Conservation (phyloP, 2,329 filamentous ascomycete genomes). For the Pyrenochaeta sp. region DNA sequence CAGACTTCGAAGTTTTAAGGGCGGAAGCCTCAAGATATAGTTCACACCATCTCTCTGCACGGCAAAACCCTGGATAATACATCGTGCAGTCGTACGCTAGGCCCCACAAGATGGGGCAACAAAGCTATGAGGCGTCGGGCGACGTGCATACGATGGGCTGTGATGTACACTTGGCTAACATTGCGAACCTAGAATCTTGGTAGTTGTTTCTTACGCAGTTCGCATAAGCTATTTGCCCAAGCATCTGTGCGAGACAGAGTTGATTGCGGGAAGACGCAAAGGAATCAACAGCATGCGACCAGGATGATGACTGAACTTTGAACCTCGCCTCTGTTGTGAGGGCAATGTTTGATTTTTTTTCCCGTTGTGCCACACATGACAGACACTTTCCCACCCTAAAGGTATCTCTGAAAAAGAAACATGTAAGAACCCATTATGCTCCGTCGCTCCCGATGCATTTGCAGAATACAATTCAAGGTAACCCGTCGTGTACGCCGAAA, state of each 20-base stretch:
- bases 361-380: slow-evolving; percentile 2
- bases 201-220: too few relatives aligned
- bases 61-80: too few relatives aligned
- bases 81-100: too few relatives aligned
- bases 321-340: background rate
- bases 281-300: background rate
- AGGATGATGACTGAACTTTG: background rate
- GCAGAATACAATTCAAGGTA: slow-evolving; percentile 10
- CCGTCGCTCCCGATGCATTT: slow-evolving; percentile 17
- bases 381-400: background rate
- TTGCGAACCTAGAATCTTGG: too few relatives aligned
- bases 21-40: background rate
- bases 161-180: too few relatives aligned
- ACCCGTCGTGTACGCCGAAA: slow-evolving; percentile 9
- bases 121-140: too few relatives aligned
- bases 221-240: too few relatives aligned
- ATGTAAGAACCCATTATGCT: slow-evolving; percentile 16
- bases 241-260: too few relatives aligned
- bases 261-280: background rate
- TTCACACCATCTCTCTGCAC: too few relatives aligned
- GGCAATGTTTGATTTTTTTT: slow-evolving; percentile 11
- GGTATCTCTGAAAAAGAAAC: slow-evolving; percentile 4
- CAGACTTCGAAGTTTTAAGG: background rate
- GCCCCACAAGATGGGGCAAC: too few relatives aligned
- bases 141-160: too few relatives aligned